Evolutionary conservation across 78 protist genomes (phyloP), one percentile per base, ranked within the genome.

Genomic region (Tieghemostelium lacteum): DNA sequence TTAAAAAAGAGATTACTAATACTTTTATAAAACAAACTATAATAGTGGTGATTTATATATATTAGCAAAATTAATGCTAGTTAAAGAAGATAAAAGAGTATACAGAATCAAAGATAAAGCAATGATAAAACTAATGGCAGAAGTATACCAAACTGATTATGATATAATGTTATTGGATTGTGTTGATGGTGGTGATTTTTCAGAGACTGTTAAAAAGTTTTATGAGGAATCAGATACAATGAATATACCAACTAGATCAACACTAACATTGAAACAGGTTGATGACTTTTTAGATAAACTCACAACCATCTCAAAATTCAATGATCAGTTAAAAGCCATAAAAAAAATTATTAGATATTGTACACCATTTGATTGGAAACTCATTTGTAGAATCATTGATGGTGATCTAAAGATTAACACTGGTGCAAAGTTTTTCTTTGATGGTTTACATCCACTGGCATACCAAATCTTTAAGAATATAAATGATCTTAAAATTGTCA

Each of bases 341-440:
- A 33, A 26, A 29, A 83, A 93, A 29, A 49, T 92, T 29, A 20
- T 94, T 19, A 83, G 73, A 42, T 36, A 45, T 28, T 80, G 75
- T 26, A 80, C 89, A 26, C 86, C 86, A 39, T 31, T 31, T 5
- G 96, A 94, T 88, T 73, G 87, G 52, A 66, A 86, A 45, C 57
- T 66, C 28, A 36, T 93, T 20, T 55, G 74, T 40, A 83, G 86
- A 49, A 72, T 88, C 29, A 88, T 94, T 34, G 93, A 77, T 49
- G 37, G 78, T n/a, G 96, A 94, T 86, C 24, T 94, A 37, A 92
- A 92, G 31, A 86, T 86, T 29, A 83, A 89, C n/a, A 64, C 77
- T 29, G 95, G 96, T 26, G 86, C 92, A 10, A 94, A 94, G 36
- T 94, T 67, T 72, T 75, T 95, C 19, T 75, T 96, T 14, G 92